Base-by-base conservation (phyloP, 257 asterid species). In the Knoxia roxburghii region DNA sequence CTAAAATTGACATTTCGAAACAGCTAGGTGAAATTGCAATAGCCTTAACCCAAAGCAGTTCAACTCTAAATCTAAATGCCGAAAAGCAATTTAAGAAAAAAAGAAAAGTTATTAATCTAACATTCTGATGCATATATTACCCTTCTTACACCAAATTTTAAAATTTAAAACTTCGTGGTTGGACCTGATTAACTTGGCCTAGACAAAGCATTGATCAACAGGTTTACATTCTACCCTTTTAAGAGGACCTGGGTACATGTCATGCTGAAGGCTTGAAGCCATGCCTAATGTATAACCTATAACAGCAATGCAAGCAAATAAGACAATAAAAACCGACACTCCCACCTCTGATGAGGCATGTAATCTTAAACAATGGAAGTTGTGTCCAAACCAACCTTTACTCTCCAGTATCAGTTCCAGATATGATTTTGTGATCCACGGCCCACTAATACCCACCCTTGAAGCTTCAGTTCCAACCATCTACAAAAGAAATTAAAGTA, bases 371-470 rank as follows among this genome's bases (percentile, higher is more conserved):
- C 32, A 52, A 50, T 52, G 55, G 71, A 72, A 69, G 61, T 26
- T 62, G 45, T 49, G 46, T 72, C 61, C 46, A 67, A 79, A 76
- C 83, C 49, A 58, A 93, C 99, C 97, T 88, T 77, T 87, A 64
- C 86, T 88, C 86, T 90, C 99, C 50, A 90, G 91, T 82, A 94
- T 84, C 99, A 94, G 72, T 86, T 94, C 99, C 60, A 94, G 95
- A 82, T 94, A 94, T 51, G 97, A 94, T 83, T 90, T 88, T 6
- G 97, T 90, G 78, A 94, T 90, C 99, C 99, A 94, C 23, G 96
- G 96, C 68, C 96, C 96, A 65, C 68, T 79, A 78, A 94, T 61
- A 70, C 96, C 96, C 83, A 87, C 77, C 86, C 95, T 94, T 57
- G 95, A 81, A 58, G 95, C 85, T 84, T 94, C 97, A 68, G 82